Conservation (phyloP, 768 basidiomycete species). For the Holtermanniella nyarrowii region DNA sequence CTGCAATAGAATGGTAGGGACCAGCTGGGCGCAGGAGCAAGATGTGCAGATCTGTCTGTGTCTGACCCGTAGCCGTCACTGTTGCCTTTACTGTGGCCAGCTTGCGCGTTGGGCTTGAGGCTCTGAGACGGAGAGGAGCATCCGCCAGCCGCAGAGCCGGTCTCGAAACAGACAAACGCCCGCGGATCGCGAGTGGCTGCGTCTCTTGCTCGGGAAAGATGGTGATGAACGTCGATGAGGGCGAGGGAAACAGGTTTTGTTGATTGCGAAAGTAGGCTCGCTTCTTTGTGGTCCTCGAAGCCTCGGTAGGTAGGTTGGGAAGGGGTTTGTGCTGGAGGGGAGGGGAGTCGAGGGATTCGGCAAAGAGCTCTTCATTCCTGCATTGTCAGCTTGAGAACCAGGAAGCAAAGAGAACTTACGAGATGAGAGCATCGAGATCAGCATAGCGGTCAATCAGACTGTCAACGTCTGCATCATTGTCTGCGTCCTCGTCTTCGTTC, state of each 20-base stretch:
- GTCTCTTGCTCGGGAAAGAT: background rate
- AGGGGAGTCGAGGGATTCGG: background rate
- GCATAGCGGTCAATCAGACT: background rate
- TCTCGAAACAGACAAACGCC: too few relatives aligned
- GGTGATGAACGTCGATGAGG: background rate
- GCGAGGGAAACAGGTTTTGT: background rate
- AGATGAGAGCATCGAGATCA: background rate
- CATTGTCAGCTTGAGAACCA: too few relatives aligned
- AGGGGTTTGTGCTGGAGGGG: background rate
- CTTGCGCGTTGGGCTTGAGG: too few relatives aligned
- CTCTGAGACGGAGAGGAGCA: too few relatives aligned
- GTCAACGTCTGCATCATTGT: background rate
- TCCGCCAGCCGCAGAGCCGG: too few relatives aligned
- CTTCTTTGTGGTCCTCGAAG: background rate
- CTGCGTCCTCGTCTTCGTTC: background rate
- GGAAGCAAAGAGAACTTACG: too few relatives aligned
- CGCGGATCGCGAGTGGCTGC: too few relatives aligned
- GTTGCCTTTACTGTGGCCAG: too few relatives aligned
- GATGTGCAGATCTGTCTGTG: too few relatives aligned
- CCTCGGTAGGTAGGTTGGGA: background rate
- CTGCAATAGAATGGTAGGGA: too few relatives aligned
- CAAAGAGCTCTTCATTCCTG: background rate
- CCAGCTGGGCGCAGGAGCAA: too few relatives aligned
- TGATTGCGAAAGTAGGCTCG: background rate
- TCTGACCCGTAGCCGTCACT: too few relatives aligned